These are phyloP conservation scores for Kregervanrija fluxuum DNA, from an alignment of 805 yeast species.

Conservation along the genomic window DNA sequence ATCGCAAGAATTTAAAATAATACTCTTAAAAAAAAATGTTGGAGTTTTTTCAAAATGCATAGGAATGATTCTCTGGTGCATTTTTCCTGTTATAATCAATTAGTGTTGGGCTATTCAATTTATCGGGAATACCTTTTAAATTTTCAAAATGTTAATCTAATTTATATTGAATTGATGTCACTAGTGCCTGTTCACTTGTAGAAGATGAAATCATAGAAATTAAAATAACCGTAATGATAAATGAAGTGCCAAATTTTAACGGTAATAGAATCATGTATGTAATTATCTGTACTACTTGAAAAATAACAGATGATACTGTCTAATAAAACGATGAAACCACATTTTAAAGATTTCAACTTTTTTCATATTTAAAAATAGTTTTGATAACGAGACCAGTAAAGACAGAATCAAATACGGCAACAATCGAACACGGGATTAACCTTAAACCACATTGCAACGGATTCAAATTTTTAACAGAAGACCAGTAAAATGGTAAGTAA, in stretches of 20 bases:
- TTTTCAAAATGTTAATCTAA: slow-evolving; percentile 7
- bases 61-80: slow-evolving; percentile 17
- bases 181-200: slow-evolving; percentile 62
- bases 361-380: slow-evolving; percentile 56
- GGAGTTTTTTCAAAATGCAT: slow-evolving; percentile 22
- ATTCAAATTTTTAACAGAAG: slow-evolving; percentile 14
- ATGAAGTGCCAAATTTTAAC: slow-evolving; percentile 60
- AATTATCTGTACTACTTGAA: slow-evolving; percentile 8
- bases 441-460: slow-evolving; percentile 31
- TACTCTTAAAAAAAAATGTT: slow-evolving; percentile 29
- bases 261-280: slow-evolving; percentile 37
- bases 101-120: too few species aligned
- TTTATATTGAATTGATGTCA: slow-evolving; percentile 85
- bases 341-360: slow-evolving; percentile 31
- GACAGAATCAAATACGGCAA: slow-evolving; percentile 62
- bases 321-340: slow-evolving; percentile 34
- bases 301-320: slow-evolving; percentile 36
- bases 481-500: slow-evolving; percentile 59
- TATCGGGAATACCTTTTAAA: slow-evolving; percentile 5
- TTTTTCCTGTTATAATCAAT: slow-evolving; percentile 6
- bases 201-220: slow-evolving; percentile 70
- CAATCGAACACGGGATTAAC: slow-evolving; percentile 50
- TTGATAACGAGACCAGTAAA: slow-evolving; percentile 60
- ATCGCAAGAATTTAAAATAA: slow-evolving; percentile 43
- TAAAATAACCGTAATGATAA: slow-evolving; percentile 60